phyloP scores from a whole-genome alignment of 1,284 basidiomycete genomes.

The Macrocystidia cucumis region DNA sequence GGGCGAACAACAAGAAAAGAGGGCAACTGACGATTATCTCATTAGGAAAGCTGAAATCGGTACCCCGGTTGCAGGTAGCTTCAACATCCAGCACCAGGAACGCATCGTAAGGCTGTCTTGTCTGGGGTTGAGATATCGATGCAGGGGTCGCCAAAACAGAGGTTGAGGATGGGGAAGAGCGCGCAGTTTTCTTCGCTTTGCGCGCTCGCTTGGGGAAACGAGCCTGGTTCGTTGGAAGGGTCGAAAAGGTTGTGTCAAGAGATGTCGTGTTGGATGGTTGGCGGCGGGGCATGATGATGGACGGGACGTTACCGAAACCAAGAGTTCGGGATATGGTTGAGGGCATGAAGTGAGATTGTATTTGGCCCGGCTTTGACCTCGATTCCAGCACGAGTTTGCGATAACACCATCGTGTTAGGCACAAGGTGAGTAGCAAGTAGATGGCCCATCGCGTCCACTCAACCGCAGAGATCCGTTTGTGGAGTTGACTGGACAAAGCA shows the following conservation, averaged over 20 bases:
- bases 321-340: slow-evolving; percentile 4
- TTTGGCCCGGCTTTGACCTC: slow-evolving; percentile 9
- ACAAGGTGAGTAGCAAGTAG: too few species aligned
- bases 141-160: slow-evolving; percentile 3
- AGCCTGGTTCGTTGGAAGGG: slow-evolving; percentile 14
- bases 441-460: too few species aligned
- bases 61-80: slow-evolving; percentile 73
- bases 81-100: slow-evolving; percentile 85
- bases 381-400: slow-evolving; percentile 12
- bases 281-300: neutral
- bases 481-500: too few species aligned
- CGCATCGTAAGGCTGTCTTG: slow-evolving; percentile 56
- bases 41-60: slow-evolving; percentile 74
- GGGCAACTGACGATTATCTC: slow-evolving; percentile 78
- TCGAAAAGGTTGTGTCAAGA: slow-evolving; percentile 4
- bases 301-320: slow-evolving; percentile 7
- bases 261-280: slow-evolving; percentile 2
- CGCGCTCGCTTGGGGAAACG: slow-evolving; percentile 16
- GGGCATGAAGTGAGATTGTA: slow-evolving; percentile 5
- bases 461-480: too few species aligned
- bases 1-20: slow-evolving; percentile 7
- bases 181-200: slow-evolving; percentile 16
- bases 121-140: slow-evolving; percentile 8
- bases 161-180: slow-evolving; percentile 8
- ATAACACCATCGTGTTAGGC: slow-evolving; percentile 20